These are phyloP conservation scores for Chlorella vulgaris DNA, from an alignment of 139 green algal genomes.

Conservation along the genomic window DNA sequence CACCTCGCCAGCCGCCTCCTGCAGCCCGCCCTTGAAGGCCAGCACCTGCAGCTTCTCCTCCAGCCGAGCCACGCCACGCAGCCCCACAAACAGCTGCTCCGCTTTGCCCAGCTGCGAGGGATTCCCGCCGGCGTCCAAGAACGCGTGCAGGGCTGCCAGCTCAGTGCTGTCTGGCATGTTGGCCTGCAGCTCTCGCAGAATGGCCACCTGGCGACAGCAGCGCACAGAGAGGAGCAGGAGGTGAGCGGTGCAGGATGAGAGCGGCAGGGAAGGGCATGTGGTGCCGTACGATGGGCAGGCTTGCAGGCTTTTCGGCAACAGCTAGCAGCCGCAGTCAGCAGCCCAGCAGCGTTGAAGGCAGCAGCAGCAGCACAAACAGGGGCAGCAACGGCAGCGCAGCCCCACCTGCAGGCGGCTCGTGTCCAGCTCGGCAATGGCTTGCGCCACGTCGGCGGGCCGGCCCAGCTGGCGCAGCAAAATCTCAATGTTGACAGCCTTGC, in stretches of 20 bases:
- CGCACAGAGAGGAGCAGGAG: neutral
- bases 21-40: slow-evolving; percentile 16
- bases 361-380: neutral
- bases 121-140: slow-evolving; percentile 22
- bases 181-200: slow-evolving; percentile 34
- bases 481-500: slow-evolving; percentile 33
- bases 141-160: slow-evolving; percentile 27
- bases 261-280: neutral
- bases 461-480: slow-evolving; percentile 33
- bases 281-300: too few species aligned
- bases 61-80: neutral
- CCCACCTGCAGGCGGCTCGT: slow-evolving; percentile 6
- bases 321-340: neutral
- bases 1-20: slow-evolving; percentile 15
- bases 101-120: slow-evolving; percentile 12
- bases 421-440: slow-evolving; percentile 22
- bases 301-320: too few species aligned
- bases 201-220: slow-evolving; percentile 5
- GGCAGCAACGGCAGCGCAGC: too few species aligned
- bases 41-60: slow-evolving; percentile 29
- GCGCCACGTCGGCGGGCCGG: slow-evolving; percentile 12
- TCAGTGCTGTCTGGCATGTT: slow-evolving; percentile 27
- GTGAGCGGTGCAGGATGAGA: neutral
- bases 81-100: slow-evolving; percentile 39
- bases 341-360: neutral